Evolutionary conservation across 2,329 filamentous ascomycete species (phyloP).

Genomic region (Bipolaris oryzae): DNA sequence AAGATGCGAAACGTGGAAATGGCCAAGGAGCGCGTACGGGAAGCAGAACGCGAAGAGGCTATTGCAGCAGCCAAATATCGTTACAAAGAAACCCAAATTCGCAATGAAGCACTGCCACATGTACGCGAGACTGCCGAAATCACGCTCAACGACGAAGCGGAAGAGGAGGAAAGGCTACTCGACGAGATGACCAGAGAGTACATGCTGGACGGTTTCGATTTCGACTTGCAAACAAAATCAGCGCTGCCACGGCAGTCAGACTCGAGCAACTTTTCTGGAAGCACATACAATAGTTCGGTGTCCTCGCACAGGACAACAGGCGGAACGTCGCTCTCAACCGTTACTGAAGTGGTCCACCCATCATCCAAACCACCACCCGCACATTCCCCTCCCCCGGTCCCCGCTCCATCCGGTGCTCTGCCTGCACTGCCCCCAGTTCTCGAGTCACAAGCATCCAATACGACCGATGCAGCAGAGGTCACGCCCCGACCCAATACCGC

Average conservation of each 20-base stretch:
- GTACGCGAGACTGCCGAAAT: slow-evolving; percentile 47
- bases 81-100: slow-evolving; percentile 55
- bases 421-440: slow-evolving; percentile 39
- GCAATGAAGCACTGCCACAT: slow-evolving; percentile 55
- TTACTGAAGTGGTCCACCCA: slow-evolving; percentile 66
- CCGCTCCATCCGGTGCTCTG: slow-evolving; percentile 38
- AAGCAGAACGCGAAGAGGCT: slow-evolving; percentile 73
- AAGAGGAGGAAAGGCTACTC: slow-evolving; percentile 62
- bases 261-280: slow-evolving; percentile 77
- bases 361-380: slow-evolving; percentile 41
- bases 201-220: slow-evolving; percentile 80
- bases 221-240: slow-evolving; percentile 70
- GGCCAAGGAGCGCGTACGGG: slow-evolving; percentile 75
- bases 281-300: slow-evolving; percentile 80
- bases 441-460: slow-evolving; percentile 35
- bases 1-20: slow-evolving; percentile 68
- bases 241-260: slow-evolving; percentile 78
- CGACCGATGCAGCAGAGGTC: slow-evolving; percentile 32
- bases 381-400: slow-evolving; percentile 39
- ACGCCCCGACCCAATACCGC: slow-evolving; percentile 36
- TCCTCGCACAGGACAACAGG: slow-evolving; percentile 73
- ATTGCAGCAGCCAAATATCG: slow-evolving; percentile 66
- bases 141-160: slow-evolving; percentile 49
- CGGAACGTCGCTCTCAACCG: slow-evolving; percentile 71
- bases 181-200: slow-evolving; percentile 90